Evolutionary conservation across 1,139 yeast species (phyloP), one percentile per base, ranked within the genome.

Genomic region (Yamadazyma oceani): DNA sequence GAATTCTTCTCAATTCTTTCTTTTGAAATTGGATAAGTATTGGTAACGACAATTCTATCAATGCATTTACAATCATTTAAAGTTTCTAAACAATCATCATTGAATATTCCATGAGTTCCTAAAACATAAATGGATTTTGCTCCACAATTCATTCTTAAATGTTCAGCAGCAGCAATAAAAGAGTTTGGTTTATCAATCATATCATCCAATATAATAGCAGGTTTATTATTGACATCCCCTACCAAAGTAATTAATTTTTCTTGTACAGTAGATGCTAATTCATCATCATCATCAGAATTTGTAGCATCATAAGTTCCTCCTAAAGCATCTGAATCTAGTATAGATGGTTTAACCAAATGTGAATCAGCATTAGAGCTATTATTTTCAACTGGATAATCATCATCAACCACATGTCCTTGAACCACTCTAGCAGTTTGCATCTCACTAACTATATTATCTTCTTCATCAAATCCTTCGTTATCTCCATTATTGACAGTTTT

Each of bases 111-210:
- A 56, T 94, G 99, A 3, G 97, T 90, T 10, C 97, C 98, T 41
- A 90, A 82, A 17, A 92, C 82, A 53, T 86, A 88, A 26, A 94
- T 97, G 36, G 81, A 75, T 52, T 82, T 84, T 43, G 98, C 98
- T 42, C 97, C 97, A 67, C 98, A 90, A 63, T 89, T 89, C 62
- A 87, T 72, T 51, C 94, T 78, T 59, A 95, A 80, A 65, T 92
- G 98, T 64, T 94, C 97, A 19, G 98, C 98, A 33, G 98, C 98
- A 29, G 97, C 92, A 49, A 94, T 85, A 58, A 89, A 90, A 11
- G 95, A 82, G 45, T 84, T 84, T 32, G 97, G 96, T 58, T 94
- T 86, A 57, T 92, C 98, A 51, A 94, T 84, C 94, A 92, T 87
- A 60, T 94, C 98, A 64, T 94, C 98, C 46, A 94, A 73, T 41